Evolutionary conservation across 2,329 filamentous ascomycete species (phyloP).

Genomic region (Tricladium varicosporioides): DNA sequence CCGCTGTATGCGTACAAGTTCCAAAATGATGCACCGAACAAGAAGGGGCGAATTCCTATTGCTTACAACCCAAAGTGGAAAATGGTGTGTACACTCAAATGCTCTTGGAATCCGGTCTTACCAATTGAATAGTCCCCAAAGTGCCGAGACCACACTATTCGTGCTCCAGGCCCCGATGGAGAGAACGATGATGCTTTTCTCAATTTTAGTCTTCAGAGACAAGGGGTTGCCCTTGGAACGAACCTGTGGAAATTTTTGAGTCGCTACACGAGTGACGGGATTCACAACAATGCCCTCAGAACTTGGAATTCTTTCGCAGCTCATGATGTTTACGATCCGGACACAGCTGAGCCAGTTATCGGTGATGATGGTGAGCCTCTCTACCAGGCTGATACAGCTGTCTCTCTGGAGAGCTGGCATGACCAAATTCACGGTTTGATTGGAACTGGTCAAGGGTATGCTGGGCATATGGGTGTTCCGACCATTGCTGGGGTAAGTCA

Average conservation of each 20-base stretch:
- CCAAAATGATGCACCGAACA: neutral
- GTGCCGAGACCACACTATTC: neutral
- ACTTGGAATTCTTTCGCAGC: neutral
- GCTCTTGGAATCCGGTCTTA: neutral
- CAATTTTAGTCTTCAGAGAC: neutral
- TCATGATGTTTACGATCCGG: neutral
- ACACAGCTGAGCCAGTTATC: neutral
- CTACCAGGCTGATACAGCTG: neutral
- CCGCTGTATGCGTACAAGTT: neutral
- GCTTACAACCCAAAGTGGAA: neutral
- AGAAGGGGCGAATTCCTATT: neutral
- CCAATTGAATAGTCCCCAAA: neutral
- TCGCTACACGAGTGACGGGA: neutral
- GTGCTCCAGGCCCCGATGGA: neutral
- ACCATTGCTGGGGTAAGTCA: neutral
- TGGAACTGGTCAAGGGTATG: neutral
- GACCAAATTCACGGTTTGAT: neutral
- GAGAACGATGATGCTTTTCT: neutral
- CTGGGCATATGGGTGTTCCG: neutral
- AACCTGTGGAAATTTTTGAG: neutral
- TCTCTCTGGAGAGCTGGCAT: neutral
- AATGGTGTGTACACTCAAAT: neutral
- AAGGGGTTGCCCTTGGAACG: neutral
- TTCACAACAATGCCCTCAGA: neutral
- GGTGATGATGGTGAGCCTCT: neutral